phyloP scores from a whole-genome alignment of 1,284 basidiomycete species.

The Lentinula novae-zelandiae region DNA sequence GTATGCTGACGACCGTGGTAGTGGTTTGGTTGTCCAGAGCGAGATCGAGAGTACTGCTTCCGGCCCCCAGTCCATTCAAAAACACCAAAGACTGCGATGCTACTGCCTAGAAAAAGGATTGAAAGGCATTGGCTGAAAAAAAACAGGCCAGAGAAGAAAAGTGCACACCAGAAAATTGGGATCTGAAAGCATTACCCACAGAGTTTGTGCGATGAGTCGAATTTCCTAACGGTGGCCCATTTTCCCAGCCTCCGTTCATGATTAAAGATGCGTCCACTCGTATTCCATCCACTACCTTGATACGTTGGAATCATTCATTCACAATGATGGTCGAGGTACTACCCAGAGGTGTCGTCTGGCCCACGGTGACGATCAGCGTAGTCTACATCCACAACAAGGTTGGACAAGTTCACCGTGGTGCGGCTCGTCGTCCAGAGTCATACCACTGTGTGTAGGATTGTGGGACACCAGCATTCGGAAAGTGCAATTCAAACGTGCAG shows the following conservation, averaged over 20 bases:
- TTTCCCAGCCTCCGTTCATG: not conserved
- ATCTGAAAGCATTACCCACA: not conserved
- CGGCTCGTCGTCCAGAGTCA: not conserved
- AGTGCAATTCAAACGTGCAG: not conserved
- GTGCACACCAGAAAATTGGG: conserved; percentile 2
- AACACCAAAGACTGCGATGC: conserved; percentile 1
- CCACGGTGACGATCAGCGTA: conserved; percentile 4
- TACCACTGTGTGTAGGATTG: conserved; percentile 10
- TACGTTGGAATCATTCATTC: conserved; percentile 2
- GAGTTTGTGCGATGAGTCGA: not conserved
- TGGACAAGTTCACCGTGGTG: conserved; percentile 5
- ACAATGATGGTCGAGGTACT: conserved; percentile 3
- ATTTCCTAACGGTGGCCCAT: conserved; percentile 7
- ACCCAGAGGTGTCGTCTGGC: conserved; percentile 2
- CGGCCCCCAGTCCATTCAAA: not conserved
- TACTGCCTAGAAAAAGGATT: not conserved
- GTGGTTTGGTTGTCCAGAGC: conserved; percentile 1
- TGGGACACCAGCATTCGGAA: not conserved
- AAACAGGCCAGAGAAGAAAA: not conserved
- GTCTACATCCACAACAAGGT: conserved; percentile 4
- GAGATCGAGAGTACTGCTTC: not conserved
- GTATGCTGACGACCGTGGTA: not conserved
- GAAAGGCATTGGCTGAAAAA: not conserved
- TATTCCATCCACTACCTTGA: not conserved
- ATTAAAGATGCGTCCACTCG: not conserved